Percentiles rank a stretch among this genome's conserved stretches.
Evolutionary conservation across 2,329 filamentous ascomycete species (phyloP).

Genomic region (Westerdykella aurantiaca): DNA sequence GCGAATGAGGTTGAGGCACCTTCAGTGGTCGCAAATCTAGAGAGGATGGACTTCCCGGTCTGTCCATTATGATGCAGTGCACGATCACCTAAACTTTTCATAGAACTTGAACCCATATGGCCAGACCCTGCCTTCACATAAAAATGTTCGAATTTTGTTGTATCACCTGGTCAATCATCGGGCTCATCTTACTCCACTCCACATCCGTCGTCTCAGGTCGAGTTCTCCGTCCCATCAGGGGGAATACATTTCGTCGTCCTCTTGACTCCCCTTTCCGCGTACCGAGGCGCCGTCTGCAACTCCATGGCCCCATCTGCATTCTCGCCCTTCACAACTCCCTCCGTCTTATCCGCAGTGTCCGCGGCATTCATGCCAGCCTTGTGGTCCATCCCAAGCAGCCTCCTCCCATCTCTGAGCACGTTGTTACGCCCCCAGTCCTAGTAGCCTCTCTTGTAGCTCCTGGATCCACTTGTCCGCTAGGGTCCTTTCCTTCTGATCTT

Average conservation of each 20-base stretch:
- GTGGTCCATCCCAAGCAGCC: constrained; percentile 17
- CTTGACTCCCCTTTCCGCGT: constrained; percentile 29
- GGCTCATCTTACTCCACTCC: neutral
- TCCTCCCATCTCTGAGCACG: constrained; percentile 26
- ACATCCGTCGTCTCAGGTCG: neutral
- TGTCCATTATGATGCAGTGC: no score
- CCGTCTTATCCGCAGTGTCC: neutral
- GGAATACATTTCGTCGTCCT: constrained; percentile 28
- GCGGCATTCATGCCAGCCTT: neutral
- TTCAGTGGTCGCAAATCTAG: no score
- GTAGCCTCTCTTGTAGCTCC: constrained; percentile 17
- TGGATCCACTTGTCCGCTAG: constrained; percentile 19
- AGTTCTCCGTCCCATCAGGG: neutral
- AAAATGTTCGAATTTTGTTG: no score
- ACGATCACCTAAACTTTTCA: no score
- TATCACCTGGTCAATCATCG: neutral
- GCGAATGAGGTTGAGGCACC: no score
- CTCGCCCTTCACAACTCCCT: constrained; percentile 5
- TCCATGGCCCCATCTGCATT: constrained; percentile 8
- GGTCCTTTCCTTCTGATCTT: constrained; percentile 9
- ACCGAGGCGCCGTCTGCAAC: constrained; percentile 18
- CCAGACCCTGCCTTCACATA: no score
- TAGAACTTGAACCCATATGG: no score
- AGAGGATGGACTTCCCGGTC: no score
- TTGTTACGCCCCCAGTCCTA: constrained; percentile 25